These are phyloP conservation scores for Lactifluus rugatus DNA, from an alignment of 768 basidiomycete species.

Conservation along the genomic window DNA sequence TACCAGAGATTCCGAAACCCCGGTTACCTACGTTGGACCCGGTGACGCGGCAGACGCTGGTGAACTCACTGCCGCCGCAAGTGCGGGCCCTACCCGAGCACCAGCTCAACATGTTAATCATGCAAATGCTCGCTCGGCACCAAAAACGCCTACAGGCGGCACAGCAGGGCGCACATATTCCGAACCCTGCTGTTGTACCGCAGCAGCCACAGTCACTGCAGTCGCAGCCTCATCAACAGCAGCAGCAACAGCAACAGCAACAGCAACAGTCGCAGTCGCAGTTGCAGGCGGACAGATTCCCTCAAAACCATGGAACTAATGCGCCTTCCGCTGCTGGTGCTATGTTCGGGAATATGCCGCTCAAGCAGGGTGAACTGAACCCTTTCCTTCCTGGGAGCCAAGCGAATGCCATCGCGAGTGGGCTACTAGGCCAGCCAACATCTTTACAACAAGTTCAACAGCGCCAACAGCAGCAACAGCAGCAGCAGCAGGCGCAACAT, in stretches of 20 bases:
- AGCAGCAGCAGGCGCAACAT: background rate
- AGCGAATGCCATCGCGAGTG: slow-evolving; percentile 14
- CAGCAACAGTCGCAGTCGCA: slow-evolving; percentile 11
- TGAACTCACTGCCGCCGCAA: slow-evolving; percentile 1
- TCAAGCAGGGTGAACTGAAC: slow-evolving; percentile 18
- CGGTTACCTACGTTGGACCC: background rate
- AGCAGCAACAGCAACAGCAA: slow-evolving; percentile 7
- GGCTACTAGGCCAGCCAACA: slow-evolving; percentile 2
- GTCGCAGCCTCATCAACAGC: background rate
- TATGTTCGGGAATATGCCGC: slow-evolving; percentile 10
- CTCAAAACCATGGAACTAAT: slow-evolving; percentile 1
- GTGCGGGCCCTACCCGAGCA: background rate
- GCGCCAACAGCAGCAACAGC: slow-evolving; percentile 9
- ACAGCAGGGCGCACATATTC: background rate
- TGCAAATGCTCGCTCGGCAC: background rate
- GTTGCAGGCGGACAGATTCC: background rate
- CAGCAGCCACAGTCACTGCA: slow-evolving; percentile 6
- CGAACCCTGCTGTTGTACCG: background rate
- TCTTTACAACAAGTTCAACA: slow-evolving; percentile 1
- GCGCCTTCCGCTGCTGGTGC: background rate
- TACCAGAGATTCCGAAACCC: slow-evolving; percentile 12
- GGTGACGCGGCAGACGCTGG: slow-evolving; percentile 1
- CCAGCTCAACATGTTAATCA: slow-evolving; percentile 4
- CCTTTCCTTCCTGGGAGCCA: slow-evolving; percentile 17
- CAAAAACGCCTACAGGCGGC: slow-evolving; percentile 1